Conservation (phyloP, 768 basidiomycete genomes). For the Termitomyces sp. region DNA sequence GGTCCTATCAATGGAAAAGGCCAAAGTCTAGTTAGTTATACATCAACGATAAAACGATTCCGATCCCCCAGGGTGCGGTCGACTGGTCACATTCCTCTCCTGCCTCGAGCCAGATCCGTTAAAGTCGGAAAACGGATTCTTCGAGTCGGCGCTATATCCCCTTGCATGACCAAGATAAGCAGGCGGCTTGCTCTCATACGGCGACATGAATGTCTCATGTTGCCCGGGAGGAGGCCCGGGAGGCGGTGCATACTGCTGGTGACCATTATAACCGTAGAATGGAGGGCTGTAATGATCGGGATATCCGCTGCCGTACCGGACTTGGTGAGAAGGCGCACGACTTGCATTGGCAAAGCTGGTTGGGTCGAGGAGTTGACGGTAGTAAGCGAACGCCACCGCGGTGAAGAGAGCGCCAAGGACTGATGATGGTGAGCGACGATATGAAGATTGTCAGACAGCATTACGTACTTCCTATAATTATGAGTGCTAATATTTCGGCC, state of each 20-base stretch:
- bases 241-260: conserved; percentile 39
- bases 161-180: conserved; percentile 32
- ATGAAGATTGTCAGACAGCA: background rate
- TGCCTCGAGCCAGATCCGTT: conserved; percentile 22
- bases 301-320: conserved; percentile 25
- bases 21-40: background rate
- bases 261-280: conserved; percentile 22
- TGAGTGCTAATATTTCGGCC: conserved; percentile 57
- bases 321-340: conserved; percentile 38
- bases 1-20: background rate
- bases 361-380: conserved; percentile 72
- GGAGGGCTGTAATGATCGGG: conserved; percentile 57
- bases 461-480: conserved; percentile 52
- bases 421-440: conserved; percentile 17
- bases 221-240: conserved; percentile 38
- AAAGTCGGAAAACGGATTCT: conserved; percentile 55
- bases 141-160: conserved; percentile 35
- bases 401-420: conserved; percentile 59
- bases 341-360: conserved; percentile 44
- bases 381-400: conserved; percentile 62
- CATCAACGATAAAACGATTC: conserved; percentile 17
- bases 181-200: conserved; percentile 38
- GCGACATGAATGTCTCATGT: conserved; percentile 30
- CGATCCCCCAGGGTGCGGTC: conserved; percentile 28
- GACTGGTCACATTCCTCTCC: conserved; percentile 41